These are phyloP conservation scores for Fusarium staphyleae DNA, from an alignment of 2,329 filamentous ascomycete species.

Conservation along the genomic window DNA sequence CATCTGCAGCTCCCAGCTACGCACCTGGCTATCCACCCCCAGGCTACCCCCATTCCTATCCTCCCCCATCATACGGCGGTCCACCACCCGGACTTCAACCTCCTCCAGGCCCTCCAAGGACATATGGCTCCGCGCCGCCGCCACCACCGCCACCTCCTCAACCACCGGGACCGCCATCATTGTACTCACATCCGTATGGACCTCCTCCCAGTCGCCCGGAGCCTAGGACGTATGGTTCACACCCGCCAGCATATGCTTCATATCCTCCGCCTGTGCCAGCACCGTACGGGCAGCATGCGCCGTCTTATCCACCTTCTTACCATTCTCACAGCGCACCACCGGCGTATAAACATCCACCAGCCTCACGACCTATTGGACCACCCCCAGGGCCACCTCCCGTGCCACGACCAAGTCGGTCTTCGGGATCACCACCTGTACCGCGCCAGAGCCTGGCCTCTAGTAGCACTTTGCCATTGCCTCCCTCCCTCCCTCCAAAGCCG, in stretches of 20 bases:
- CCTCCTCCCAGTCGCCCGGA: constrained; percentile 28
- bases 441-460: constrained; percentile 27
- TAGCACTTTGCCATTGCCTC: constrained; percentile 23
- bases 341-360: constrained; percentile 27
- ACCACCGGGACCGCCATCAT: constrained; percentile 22
- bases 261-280: constrained; percentile 30
- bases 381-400: constrained; percentile 23
- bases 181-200: constrained; percentile 36
- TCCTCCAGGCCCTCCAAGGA: constrained; percentile 30
- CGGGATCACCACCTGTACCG: constrained; percentile 25
- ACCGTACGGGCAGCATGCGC: constrained; percentile 31
- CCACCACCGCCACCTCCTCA: constrained; percentile 21
- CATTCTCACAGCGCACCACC: constrained; percentile 31
- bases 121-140: constrained; percentile 23
- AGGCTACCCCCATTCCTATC: constrained; percentile 37
- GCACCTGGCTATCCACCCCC: constrained; percentile 40
- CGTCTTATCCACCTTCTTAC: constrained; percentile 33
- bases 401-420: constrained; percentile 18
- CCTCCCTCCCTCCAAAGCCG: constrained; percentile 46
- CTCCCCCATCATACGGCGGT: constrained; percentile 32
- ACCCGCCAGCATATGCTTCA: constrained; percentile 27
- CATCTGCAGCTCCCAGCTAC: constrained; percentile 34
- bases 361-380: constrained; percentile 17
- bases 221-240: constrained; percentile 28
- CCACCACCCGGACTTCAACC: constrained; percentile 37